phyloP scores from a whole-genome alignment of 2,329 filamentous ascomycete species.

The Teratosphaeria pseudoeucalypti region DNA sequence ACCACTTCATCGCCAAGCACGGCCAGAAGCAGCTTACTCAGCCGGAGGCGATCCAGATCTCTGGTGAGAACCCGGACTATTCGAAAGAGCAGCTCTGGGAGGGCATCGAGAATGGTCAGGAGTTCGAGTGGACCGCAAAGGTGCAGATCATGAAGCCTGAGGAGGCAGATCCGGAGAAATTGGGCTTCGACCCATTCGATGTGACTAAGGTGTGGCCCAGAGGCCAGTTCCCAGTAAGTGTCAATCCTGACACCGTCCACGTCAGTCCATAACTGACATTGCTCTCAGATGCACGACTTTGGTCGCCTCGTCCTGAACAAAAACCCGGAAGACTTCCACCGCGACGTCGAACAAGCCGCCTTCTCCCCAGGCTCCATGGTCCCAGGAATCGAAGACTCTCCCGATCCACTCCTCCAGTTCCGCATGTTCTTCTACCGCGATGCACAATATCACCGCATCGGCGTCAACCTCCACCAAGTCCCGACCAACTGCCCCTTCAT shows the following conservation, averaged over 20 bases:
- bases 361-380: slow-evolving; percentile 44
- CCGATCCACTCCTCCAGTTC: slow-evolving; percentile 40
- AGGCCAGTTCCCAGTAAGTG: slow-evolving; percentile 31
- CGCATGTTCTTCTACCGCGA: slow-evolving; percentile 33
- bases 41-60: slow-evolving; percentile 33
- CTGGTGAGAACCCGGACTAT: slow-evolving; percentile 42
- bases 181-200: slow-evolving; percentile 46
- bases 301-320: slow-evolving; percentile 43
- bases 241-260: neutral
- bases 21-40: slow-evolving; percentile 40
- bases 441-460: slow-evolving; percentile 43
- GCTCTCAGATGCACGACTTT: slow-evolving; percentile 33
- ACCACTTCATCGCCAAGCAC: slow-evolving; percentile 37
- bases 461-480: slow-evolving; percentile 42
- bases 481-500: slow-evolving; percentile 40
- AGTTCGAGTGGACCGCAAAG: slow-evolving; percentile 35
- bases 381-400: slow-evolving; percentile 40
- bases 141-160: slow-evolving; percentile 39
- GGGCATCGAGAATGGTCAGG: slow-evolving; percentile 32
- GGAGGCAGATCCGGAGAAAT: slow-evolving; percentile 36
- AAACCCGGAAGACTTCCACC: slow-evolving; percentile 43
- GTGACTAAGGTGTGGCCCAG: slow-evolving; percentile 45
- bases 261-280: neutral
- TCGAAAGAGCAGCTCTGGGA: slow-evolving; percentile 39
- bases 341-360: slow-evolving; percentile 42